Conservation (phyloP, 2,329 filamentous ascomycete species). For the Sporothrix phasma region DNA sequence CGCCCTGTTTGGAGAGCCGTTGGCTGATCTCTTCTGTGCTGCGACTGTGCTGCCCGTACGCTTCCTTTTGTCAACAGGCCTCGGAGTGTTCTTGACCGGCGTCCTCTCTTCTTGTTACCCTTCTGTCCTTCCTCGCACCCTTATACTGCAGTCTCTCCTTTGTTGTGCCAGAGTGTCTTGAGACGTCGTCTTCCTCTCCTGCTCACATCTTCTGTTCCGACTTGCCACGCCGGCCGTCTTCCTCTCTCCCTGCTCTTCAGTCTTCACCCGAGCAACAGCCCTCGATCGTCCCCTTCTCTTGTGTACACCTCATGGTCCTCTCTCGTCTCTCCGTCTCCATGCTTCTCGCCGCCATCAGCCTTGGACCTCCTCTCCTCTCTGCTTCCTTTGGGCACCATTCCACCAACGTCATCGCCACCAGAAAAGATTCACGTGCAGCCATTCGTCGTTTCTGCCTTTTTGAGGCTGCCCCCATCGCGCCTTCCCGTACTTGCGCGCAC, state of each 20-base stretch:
- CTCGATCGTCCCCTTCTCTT: not conserved
- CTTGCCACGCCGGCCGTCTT: not conserved
- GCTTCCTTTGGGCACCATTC: not conserved
- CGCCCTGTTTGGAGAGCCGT: not conserved
- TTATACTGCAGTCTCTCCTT: too few species aligned
- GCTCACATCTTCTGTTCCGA: not conserved
- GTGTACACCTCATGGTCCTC: not conserved
- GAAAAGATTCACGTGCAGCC: not conserved
- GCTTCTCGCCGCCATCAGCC: too few species aligned
- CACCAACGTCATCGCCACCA: not conserved
- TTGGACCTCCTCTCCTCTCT: not conserved
- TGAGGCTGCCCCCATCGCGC: not conserved
- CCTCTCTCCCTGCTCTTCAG: not conserved
- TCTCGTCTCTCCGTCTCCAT: not conserved
- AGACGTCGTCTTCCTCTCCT: too few species aligned
- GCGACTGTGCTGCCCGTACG: not conserved
- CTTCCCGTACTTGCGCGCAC: not conserved
- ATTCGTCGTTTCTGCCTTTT: not conserved
- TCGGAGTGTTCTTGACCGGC: not conserved
- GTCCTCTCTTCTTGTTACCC: not conserved
- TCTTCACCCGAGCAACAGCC: not conserved
- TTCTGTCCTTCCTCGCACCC: not conserved
- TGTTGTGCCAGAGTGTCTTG: not conserved
- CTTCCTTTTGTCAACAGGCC: not conserved
- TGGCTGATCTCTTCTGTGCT: not conserved